Percentiles rank a stretch among this genome's conserved stretches.
These are phyloP conservation scores for Pythium pyrilobum DNA, from an alignment of 352 stramenopile genomes.

Conservation along the genomic window DNA sequence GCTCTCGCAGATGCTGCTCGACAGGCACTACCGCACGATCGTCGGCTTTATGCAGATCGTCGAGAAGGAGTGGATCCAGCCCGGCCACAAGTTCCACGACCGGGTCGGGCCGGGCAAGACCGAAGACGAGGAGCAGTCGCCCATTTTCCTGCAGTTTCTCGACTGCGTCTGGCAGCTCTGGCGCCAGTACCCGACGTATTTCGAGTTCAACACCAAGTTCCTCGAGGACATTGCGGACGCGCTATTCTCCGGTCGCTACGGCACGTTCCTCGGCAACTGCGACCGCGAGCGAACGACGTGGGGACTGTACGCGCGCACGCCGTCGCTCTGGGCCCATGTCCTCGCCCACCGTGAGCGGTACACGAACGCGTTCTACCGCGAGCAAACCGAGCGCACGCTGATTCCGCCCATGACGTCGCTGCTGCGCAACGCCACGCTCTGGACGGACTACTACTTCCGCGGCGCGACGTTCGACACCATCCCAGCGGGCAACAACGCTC, in stretches of 20 bases:
- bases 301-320: constrained; percentile 44
- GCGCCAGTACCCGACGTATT: constrained; percentile 75
- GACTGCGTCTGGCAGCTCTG: constrained; percentile 86
- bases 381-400: constrained; percentile 38
- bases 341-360: constrained; percentile 40
- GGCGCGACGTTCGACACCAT: constrained; percentile 37
- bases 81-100: constrained; percentile 88
- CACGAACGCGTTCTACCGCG: constrained; percentile 70
- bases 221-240: constrained; percentile 70
- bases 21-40: constrained; percentile 83
- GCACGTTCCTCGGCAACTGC: constrained; percentile 87
- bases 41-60: constrained; percentile 75
- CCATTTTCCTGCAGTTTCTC: constrained; percentile 89
- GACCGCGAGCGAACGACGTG: constrained; percentile 66
- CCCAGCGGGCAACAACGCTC: constrained; percentile 35
- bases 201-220: constrained; percentile 79
- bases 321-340: constrained; percentile 65
- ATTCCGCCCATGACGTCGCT: constrained; percentile 50
- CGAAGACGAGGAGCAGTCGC: constrained; percentile 79
- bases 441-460: constrained; percentile 79
- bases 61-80: constrained; percentile 83
- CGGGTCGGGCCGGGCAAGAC: constrained; percentile 58
- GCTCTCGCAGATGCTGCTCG: constrained; percentile 84
- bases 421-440: constrained; percentile 69
- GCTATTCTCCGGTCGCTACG: constrained; percentile 66